Conservation (phyloP, 192 early-diverging fungal genomes). For the Phycomyces blakesleeanus region DNA sequence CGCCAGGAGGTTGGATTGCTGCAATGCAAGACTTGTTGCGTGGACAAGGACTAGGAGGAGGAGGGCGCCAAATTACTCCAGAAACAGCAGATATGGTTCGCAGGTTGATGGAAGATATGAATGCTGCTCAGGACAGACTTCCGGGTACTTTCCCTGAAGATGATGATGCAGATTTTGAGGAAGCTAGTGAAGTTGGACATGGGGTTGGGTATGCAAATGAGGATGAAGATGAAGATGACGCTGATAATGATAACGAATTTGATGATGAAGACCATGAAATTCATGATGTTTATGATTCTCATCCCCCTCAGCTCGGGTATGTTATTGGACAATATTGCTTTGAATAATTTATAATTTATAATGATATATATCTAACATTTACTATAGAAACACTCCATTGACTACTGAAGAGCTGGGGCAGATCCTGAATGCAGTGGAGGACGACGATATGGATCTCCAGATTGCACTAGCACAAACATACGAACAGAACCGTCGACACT, state of each 20-base stretch:
- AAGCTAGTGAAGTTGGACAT: conserved; percentile 7
- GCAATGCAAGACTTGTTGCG: conserved; percentile 24
- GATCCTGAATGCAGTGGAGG: too few species aligned
- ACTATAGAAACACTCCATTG: too few species aligned
- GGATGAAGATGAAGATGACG: too few species aligned
- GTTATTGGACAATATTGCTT: too few species aligned
- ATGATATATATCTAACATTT: too few species aligned
- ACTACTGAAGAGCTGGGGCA: too few species aligned
- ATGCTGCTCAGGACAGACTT: conserved; percentile 6
- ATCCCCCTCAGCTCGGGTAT: background rate
- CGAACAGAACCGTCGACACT: too few species aligned
- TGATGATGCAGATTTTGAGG: conserved; percentile 31
- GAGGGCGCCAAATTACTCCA: conserved; percentile 10
- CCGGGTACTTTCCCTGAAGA: conserved; percentile 35
- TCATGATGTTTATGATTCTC: background rate
- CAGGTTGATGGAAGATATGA: conserved; percentile 24
- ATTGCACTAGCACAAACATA: too few species aligned
- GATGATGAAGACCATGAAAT: too few species aligned
- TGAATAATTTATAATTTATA: too few species aligned
- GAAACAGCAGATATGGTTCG: conserved; percentile 26
- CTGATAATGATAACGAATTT: too few species aligned
- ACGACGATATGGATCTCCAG: too few species aligned
- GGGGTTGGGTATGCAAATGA: background rate
- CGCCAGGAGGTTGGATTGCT: conserved; percentile 25
- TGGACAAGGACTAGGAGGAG: conserved; percentile 1